Percentiles rank a stretch among this genome's conserved stretches.
phyloP scores from a whole-genome alignment of 2,329 filamentous ascomycete genomes.

The Lasiodiplodia citricola region DNA sequence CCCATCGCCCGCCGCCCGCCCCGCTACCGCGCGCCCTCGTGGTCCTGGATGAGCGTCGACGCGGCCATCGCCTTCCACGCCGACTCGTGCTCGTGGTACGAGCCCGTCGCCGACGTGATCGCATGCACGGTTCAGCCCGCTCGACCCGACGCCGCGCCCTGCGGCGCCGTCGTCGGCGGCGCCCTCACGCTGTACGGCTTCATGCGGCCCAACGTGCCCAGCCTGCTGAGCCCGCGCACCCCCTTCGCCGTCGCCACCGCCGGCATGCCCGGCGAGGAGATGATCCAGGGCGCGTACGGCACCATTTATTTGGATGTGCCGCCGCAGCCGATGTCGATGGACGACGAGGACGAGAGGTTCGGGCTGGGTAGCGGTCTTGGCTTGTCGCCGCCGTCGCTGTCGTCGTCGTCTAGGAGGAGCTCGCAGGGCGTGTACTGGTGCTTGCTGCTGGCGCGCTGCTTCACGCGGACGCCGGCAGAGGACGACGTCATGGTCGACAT shows the following conservation, averaged over 20 bases:
- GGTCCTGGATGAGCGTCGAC: slow-evolving; percentile 23
- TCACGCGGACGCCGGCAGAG: slow-evolving; percentile 20
- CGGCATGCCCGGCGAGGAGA: neutral
- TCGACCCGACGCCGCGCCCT: neutral
- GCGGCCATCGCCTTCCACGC: slow-evolving; percentile 24
- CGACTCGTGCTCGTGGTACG: slow-evolving; percentile 24
- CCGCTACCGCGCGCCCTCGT: slow-evolving; percentile 13
- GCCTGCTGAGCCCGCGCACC: slow-evolving; percentile 17
- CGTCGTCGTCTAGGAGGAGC: neutral
- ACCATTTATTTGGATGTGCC: slow-evolving; percentile 11
- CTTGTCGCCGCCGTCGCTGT: neutral
- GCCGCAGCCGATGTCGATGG: neutral
- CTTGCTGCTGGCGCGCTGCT: slow-evolving; percentile 19
- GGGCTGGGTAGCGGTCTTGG: neutral
- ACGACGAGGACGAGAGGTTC: no score
- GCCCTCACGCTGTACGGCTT: neutral
- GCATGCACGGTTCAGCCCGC: neutral
- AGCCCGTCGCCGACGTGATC: slow-evolving; percentile 16
- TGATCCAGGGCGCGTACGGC: slow-evolving; percentile 2
- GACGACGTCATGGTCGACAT: slow-evolving; percentile 18
- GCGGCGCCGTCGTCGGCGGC: neutral
- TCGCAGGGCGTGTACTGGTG: slow-evolving; percentile 23
- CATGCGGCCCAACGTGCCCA: slow-evolving; percentile 7
- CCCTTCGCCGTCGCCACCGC: slow-evolving; percentile 3
- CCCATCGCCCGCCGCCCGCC: slow-evolving; percentile 1